These are phyloP conservation scores for Torrubiella hemipterigena DNA, from an alignment of 2,329 filamentous ascomycete species.

Conservation along the genomic window DNA sequence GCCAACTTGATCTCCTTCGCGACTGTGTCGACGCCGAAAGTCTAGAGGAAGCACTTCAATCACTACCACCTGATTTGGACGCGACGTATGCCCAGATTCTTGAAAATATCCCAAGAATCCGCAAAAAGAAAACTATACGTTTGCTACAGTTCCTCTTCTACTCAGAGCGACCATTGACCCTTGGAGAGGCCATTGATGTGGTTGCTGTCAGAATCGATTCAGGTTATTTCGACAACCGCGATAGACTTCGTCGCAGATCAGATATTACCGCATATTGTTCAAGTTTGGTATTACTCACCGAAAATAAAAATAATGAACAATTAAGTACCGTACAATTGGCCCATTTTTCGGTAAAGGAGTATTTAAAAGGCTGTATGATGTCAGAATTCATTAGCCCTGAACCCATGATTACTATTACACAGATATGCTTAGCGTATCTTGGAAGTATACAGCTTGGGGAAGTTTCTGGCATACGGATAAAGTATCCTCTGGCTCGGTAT, in stretches of 20 bases:
- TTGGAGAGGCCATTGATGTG: conserved; percentile 11
- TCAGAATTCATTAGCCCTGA: conserved; percentile 2
- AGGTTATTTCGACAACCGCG: conserved; percentile 6
- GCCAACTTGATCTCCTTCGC: neutral
- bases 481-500: conserved; percentile 11
- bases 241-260: conserved; percentile 1
- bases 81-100: conserved; percentile 13
- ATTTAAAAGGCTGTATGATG: conserved; percentile 7
- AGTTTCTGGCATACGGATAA: conserved; percentile 1
- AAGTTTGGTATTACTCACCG: conserved; percentile 6
- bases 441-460: conserved; percentile 5
- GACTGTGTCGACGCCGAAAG: neutral
- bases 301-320: conserved; percentile 1
- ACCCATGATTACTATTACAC: conserved; percentile 10
- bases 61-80: conserved; percentile 10
- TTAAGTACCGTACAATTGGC: conserved; percentile 10
- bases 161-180: conserved; percentile 7
- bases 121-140: conserved; percentile 8
- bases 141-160: conserved; percentile 13
- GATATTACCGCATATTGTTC: conserved; percentile 9
- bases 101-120: conserved; percentile 6
- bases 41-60: conserved; percentile 5
- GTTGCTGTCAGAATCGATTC: conserved; percentile 10
- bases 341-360: conserved; percentile 15
- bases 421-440: conserved; percentile 12